Base-by-base conservation (phyloP, 2,329 filamentous ascomycete species). In the Diaporthe citri region DNA sequence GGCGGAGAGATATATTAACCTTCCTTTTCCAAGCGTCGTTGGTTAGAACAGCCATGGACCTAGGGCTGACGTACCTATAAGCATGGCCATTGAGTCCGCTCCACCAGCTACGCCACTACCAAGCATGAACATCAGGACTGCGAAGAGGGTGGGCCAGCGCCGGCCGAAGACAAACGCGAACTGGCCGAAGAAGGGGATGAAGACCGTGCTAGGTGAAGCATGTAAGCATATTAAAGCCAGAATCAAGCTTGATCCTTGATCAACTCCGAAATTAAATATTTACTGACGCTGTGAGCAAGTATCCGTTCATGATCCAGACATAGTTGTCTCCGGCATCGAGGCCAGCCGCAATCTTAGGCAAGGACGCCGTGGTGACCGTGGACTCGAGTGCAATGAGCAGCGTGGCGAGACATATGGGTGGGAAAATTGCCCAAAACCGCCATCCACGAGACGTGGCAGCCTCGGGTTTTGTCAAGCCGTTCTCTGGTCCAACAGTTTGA, bases 81-180 rank as follows among this genome's bases (percentile, higher is more conserved):
- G 81, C 78, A 86, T 85, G 0, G 77, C 77, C 0, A 82, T 83
- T 4, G 77, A 85, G 0, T 78, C 83, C 0, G 89, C 86, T 0
- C 84, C 85, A 1, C 88, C 90, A 56, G 82, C 85, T 2, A 92
- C 82, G 0, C 85, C 87, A 72, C 88, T 89, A 0, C 90, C 90
- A 0, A 91, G 77, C 0, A 82, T 84, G 74, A 90, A 90, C 1
- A 89, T 76, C 22, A 80, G 81, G 3, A 90, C 83, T 3, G 85
- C 80, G 20, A 80, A 66, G 0, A 89, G 80, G 25, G 83, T 82
- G 31, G 84, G 78, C 62, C 81, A 84, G 41, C 86, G 83, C 0
- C 89, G 83, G 0, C 90, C 89, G 75, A 87, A 90, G 22, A 90
- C 83, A 66, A 90, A 85, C 5, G 85, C 84, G 0, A 88, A 76